Evolutionary conservation across 176 grass and related monocot genomes (phyloP).

Genomic region (Oryza glaberrima): DNA sequence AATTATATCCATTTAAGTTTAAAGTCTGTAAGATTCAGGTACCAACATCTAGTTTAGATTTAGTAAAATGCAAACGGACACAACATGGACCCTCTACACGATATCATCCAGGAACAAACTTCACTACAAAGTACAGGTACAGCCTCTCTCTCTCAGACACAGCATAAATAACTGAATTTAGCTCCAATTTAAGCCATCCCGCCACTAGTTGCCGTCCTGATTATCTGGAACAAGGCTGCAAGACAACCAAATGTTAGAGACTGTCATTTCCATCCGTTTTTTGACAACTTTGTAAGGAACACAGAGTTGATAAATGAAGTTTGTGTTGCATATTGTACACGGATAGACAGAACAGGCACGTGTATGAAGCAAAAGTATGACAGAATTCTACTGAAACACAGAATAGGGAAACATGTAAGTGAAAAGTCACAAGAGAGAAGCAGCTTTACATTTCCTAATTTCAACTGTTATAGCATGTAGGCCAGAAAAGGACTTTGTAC

Average conservation of each 20-base stretch:
- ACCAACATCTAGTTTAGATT: conserved; percentile 13
- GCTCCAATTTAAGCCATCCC: conserved; percentile 58
- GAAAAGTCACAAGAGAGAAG: neutral
- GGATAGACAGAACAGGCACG: neutral
- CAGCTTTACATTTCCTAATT: neutral
- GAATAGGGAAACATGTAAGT: neutral
- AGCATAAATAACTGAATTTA: neutral
- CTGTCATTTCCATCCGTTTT: conserved; percentile 7
- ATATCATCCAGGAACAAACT: conserved; percentile 25
- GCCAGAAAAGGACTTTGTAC: neutral
- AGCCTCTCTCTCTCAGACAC: conserved; percentile 30
- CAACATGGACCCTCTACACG: conserved; percentile 16
- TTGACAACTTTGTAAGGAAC: neutral
- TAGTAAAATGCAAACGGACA: conserved; percentile 12
- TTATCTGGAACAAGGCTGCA: conserved; percentile 77
- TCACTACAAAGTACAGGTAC: conserved; percentile 32
- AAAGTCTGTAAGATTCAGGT: conserved; percentile 26
- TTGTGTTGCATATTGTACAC: neutral
- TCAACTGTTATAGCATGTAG: neutral
- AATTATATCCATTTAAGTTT: conserved; percentile 26
- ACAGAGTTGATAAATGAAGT: neutral
- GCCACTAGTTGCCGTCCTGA: conserved; percentile 52
- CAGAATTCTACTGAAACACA: neutral
- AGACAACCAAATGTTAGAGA: neutral
- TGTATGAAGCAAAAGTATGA: neutral